Percentiles rank a stretch among this genome's conserved stretches.
These are phyloP conservation scores for Lathyrus sativus DNA, from an alignment of 306 rosid genomes.

Conservation along the genomic window DNA sequence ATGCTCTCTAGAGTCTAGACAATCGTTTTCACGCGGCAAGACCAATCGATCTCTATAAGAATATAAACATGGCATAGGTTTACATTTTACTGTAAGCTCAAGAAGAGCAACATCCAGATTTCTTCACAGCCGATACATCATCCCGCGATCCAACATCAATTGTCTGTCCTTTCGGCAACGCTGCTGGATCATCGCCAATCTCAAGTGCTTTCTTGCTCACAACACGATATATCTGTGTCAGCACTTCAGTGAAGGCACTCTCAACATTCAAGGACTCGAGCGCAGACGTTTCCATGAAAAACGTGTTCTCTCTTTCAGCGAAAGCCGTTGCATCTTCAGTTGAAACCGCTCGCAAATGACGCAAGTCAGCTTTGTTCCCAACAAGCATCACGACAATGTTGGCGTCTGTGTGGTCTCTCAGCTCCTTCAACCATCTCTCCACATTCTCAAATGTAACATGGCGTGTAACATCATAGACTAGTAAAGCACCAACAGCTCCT, in stretches of 20 bases:
- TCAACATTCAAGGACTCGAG: conserved; percentile 78
- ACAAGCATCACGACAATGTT: conserved; percentile 77
- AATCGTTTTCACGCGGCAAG: conserved; percentile 35
- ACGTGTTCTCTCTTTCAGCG: conserved; percentile 63
- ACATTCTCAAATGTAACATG: conserved; percentile 73
- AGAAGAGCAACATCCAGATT: conserved; percentile 65
- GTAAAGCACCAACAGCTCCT: conserved; percentile 84
- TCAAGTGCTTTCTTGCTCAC: conserved; percentile 78
- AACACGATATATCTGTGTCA: conserved; percentile 60
- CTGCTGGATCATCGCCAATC: conserved; percentile 72
- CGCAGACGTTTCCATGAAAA: conserved; percentile 85
- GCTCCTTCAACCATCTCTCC: conserved; percentile 88
- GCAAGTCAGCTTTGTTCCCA: conserved; percentile 80
- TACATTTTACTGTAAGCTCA: conserved; percentile 34
- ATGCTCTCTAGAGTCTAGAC: conserved; percentile 41
- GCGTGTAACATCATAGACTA: conserved; percentile 83
- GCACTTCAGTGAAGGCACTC: conserved; percentile 71
- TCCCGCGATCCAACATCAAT: conserved; percentile 67
- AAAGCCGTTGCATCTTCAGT: conserved; percentile 62
- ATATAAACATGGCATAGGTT: conserved; percentile 42
- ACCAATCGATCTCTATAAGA: conserved; percentile 43
- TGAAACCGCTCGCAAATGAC: conserved; percentile 70
- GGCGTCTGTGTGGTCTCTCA: conserved; percentile 83
- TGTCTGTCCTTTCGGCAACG: conserved; percentile 71
- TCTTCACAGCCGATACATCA: conserved; percentile 77